A percentile compares a stretch with the other conserved stretches of the same genome.
These are phyloP conservation scores for Eucalyptus cloeziana DNA, from an alignment of 345 rosid genomes.

Conservation along the genomic window DNA sequence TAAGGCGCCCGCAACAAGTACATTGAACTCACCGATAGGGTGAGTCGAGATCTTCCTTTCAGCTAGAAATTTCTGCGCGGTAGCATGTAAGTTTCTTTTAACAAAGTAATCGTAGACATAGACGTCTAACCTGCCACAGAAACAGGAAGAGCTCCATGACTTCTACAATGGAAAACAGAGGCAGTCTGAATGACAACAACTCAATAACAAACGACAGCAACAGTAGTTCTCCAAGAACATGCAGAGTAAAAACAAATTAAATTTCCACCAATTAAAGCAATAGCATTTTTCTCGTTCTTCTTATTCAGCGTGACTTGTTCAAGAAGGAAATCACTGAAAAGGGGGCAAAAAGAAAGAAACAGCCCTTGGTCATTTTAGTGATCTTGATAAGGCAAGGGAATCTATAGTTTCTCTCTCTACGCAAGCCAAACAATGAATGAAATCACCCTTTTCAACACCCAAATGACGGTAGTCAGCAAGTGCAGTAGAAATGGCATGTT, in stretches of 20 bases:
- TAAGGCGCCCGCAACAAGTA: background rate
- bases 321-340: background rate
- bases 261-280: background rate
- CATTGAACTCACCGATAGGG: constrained; percentile 40
- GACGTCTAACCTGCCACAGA: constrained; percentile 45
- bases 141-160: background rate
- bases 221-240: background rate
- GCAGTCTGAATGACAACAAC: background rate
- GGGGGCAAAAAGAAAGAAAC: background rate
- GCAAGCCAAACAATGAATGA: background rate
- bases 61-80: constrained; percentile 53
- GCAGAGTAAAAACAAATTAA: background rate
- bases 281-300: background rate
- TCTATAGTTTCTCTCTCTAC: background rate
- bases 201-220: background rate
- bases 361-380: background rate
- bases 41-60: constrained; percentile 48
- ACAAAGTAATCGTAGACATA: constrained; percentile 56
- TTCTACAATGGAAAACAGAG: background rate
- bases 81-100: constrained; percentile 46
- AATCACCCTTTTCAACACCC: background rate
- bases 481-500: background rate
- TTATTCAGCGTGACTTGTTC: background rate
- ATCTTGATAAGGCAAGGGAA: background rate
- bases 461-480: background rate